Base-by-base conservation (phyloP, 345 rosid species). In the Salix exigua region DNA sequence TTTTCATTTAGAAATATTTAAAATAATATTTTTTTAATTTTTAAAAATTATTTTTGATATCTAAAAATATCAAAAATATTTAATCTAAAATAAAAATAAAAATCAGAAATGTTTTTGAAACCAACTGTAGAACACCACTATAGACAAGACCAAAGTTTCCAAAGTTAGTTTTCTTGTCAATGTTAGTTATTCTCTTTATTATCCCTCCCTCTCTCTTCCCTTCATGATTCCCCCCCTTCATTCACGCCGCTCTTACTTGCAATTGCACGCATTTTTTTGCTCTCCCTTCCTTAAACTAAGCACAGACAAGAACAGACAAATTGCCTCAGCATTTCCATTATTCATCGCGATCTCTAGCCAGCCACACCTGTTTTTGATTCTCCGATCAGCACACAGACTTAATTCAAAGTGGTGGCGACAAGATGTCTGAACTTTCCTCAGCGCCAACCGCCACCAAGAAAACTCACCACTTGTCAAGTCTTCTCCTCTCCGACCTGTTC, bases 171-270 rank as follows among this genome's bases (percentile, higher is more conserved):
- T 44, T 44, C 37, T 64, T 50, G 73, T 53, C 79, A 42, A 79
- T 48, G 75, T 77, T 76, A 74, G 79, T 70, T 28, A 73, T 65
- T 55, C 40, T 73, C 58, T 62, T 58, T 82, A 51, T 58, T 82
- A 51, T 65, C 30, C 44, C 35, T 48, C 69, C 62, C 0, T 73
- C 23, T 73, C 79, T 16, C 17, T 28, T 78, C 77, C 71, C 78
- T 46, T 53, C 11, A 7, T 61, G n/a, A n/a, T 70, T 6, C 33
- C 13, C 9, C 68, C 78, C 91, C 91, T 87, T 79, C 80, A 86
- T 80, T 86, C 91, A 87, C 90, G 86, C 91, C 92, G 80, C 89
- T 82, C 82, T 84, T 77, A 2, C 82, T 85, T 70, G 82, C 42
- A 75, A 60, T 75, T 68, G 66, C 77, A 65, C 75, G 65, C 82